Conservation (phyloP, 2,329 filamentous ascomycete species). For the Calonectria pauciramosa region DNA sequence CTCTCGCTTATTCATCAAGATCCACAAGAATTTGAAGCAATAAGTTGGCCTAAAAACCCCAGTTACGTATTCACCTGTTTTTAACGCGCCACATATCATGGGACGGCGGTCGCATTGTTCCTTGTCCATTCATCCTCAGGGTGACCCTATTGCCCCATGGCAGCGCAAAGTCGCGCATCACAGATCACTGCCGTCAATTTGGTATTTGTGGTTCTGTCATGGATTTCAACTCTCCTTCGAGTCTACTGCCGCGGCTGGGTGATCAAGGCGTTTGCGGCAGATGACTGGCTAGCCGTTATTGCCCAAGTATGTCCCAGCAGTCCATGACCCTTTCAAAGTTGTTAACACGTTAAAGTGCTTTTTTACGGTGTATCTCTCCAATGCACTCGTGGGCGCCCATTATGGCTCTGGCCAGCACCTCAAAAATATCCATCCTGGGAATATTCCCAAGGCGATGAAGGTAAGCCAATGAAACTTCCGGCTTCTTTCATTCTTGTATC, state of each 20-base stretch:
- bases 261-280: not conserved
- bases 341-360: not conserved
- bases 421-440: not conserved
- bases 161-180: not conserved
- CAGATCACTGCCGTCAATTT: not conserved
- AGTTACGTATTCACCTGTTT: not conserved
- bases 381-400: not conserved
- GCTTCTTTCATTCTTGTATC: too few species aligned
- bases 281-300: not conserved
- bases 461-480: not conserved
- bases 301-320: not conserved
- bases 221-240: not conserved
- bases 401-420: not conserved
- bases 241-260: constrained; percentile 1
- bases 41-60: not conserved
- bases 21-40: not conserved
- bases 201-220: not conserved
- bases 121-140: not conserved
- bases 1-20: not conserved
- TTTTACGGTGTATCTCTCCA: not conserved
- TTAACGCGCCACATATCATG: not conserved
- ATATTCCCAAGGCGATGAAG: not conserved
- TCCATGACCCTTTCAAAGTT: not conserved
- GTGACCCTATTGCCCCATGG: not conserved
- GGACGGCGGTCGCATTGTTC: not conserved